Base-by-base conservation (phyloP, 169 alveolate species). In the Babesia bovis region DNA sequence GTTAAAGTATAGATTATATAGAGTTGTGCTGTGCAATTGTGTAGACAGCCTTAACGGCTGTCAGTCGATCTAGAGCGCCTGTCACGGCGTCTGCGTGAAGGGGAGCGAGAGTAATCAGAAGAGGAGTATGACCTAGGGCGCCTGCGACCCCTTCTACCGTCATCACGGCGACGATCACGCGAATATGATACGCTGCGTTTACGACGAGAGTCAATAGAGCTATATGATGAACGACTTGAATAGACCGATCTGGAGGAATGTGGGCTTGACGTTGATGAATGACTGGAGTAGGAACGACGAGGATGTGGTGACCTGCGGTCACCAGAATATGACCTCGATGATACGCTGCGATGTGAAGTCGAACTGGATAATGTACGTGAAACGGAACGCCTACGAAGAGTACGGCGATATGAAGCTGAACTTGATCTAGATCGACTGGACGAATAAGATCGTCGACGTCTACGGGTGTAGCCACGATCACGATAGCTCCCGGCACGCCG, bases 261-360 rank as follows among this genome's bases (percentile, higher is more conserved):
- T n/a, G 69, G 55, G 23, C 28, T 10, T 5, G 69, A 49, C 30
- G 28, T 19, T 6, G 61, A 30, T 12, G 73, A 49, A 32, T 12
- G 52, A 26, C 73, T 63, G 49, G 73, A 63, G 73, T 44, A 36
- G 12, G 73, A 4, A 15, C 73, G 44, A 17, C 60, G 58, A 33
- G n/a, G n/a, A n/a, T 50, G 60, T 12, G 42, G 25, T 19, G 42
- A 55, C 2, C 6, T 17, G n/a, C 60, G 28, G 7, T 15, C 60
- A 21, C 40, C 26, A 2, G 47, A 30, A 28, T 51, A 56, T 2
- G 51, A 5, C 47, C 52, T 23, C 63, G 66, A 42, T 7, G 69
- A 59, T 19, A 21, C 19, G 38, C 69, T 59, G 69, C 69, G 52
- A 42, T 59, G 13, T 2, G 69, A 59, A 40, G 19, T 3, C 32